Evolutionary conservation across 768 basidiomycete genomes (phyloP).

Genomic region (Dictyophora rubrovolvata): DNA sequence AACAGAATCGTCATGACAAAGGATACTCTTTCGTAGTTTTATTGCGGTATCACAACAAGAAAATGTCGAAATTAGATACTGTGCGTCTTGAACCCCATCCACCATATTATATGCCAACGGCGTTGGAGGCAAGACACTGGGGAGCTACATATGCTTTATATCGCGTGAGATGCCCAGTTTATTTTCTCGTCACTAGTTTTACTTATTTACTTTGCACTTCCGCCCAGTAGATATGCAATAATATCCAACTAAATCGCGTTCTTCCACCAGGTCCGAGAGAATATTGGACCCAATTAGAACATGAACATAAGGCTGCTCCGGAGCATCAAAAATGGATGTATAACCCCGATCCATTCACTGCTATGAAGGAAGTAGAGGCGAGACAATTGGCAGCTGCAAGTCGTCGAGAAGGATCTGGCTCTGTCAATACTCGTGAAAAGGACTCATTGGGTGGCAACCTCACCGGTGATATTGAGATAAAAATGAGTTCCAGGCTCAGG

Average conservation of each 20-base stretch:
- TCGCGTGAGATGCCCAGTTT: conserved; percentile 48
- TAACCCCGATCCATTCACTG: conserved; percentile 75
- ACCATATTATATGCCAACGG: conserved; percentile 52
- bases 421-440: conserved; percentile 31
- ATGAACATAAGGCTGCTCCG: conserved; percentile 56
- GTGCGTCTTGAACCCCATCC: conserved; percentile 70
- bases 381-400: conserved; percentile 49
- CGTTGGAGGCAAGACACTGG: conserved; percentile 82
- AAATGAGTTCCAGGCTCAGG: conserved; percentile 67
- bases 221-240: conserved; percentile 52
- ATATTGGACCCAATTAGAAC: conserved; percentile 73
- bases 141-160: conserved; percentile 82
- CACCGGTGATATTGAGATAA: conserved; percentile 50
- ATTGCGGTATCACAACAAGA: conserved; percentile 59
- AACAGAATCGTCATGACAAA: conserved; percentile 35
- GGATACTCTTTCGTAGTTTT: conserved; percentile 60
- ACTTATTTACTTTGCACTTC: conserved; percentile 10
- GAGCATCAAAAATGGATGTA: conserved; percentile 81
- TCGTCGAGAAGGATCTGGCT: conserved; percentile 32
- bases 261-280: conserved; percentile 79
- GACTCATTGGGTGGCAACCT: conserved; percentile 8
- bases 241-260: conserved; percentile 59
- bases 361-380: conserved; percentile 53
- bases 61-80: conserved; percentile 54
- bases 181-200: conserved; percentile 7